Conservation (phyloP, 164 flowering plant species). For the Magnolia officinalis region DNA sequence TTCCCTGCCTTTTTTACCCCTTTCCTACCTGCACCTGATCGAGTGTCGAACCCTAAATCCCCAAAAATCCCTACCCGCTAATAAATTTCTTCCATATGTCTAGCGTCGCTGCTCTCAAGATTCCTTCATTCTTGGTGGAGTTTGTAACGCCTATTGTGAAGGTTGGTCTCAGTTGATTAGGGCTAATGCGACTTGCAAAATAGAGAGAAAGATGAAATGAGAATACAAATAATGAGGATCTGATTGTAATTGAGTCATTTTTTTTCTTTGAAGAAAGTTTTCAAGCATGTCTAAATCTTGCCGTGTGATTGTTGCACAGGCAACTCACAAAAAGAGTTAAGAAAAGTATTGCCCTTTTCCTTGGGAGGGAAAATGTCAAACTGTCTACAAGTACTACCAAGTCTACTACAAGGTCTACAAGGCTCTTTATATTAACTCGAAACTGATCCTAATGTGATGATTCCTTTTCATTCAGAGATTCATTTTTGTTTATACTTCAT, state of each 20-base stretch:
- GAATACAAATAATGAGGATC: no score
- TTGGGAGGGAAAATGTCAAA: conserved; percentile 52
- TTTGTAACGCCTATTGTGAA: conserved; percentile 92
- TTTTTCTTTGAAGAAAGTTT: no score
- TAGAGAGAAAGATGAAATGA: no score
- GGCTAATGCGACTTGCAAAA: background rate
- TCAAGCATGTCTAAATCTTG: no score
- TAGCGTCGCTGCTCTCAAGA: conserved; percentile 84
- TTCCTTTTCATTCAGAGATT: no score
- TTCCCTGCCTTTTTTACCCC: no score
- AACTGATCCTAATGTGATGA: no score
- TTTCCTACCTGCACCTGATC: no score
- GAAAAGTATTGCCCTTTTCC: conserved; percentile 47
- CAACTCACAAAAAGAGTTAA: conserved; percentile 48
- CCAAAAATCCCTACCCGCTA: conserved; percentile 12
- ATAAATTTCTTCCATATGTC: conserved; percentile 84
- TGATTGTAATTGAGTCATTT: no score
- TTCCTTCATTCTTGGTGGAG: conserved; percentile 82
- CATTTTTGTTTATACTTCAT: no score
- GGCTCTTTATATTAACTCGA: conserved; percentile 6
- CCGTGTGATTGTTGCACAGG: conserved; percentile 33
- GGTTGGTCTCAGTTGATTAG: conserved; percentile 34
- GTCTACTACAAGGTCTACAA: conserved; percentile 98
- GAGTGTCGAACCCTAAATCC: no score
- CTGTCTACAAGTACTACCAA: conserved; percentile 83